Conservation (phyloP, 768 basidiomycete genomes). For the Lentinus tigrinus region DNA sequence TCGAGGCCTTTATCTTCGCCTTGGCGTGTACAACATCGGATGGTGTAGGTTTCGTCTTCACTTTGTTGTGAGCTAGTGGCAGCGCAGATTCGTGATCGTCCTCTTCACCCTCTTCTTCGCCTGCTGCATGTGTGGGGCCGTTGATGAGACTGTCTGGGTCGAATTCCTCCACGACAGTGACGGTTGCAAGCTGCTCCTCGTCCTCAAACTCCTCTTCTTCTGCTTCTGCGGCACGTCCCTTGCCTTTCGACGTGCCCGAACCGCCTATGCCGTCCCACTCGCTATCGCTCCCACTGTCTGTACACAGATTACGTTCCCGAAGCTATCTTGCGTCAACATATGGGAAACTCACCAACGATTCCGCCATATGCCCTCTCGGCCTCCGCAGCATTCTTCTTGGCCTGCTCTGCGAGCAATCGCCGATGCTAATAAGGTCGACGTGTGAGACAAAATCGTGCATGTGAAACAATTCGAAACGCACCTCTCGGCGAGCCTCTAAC, state of each 20-base stretch:
- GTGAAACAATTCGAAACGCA: conserved; percentile 32
- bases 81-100: conserved; percentile 4
- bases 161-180: conserved; percentile 91
- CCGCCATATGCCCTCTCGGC: conserved; percentile 73
- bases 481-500: conserved; percentile 76
- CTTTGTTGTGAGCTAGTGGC: conserved; percentile 8
- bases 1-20: conserved; percentile 15
- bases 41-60: conserved; percentile 24
- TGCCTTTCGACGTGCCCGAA: conserved; percentile 16
- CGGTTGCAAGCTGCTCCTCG: conserved; percentile 83
- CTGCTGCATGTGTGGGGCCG: conserved; percentile 29
- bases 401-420: conserved; percentile 73
- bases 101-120: conserved; percentile 12
- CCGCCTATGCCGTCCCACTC: conserved; percentile 51
- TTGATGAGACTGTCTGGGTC: conserved; percentile 66
- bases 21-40: conserved; percentile 1
- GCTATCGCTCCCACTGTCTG: conserved; percentile 29
- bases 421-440: conserved; percentile 55
- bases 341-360: conserved; percentile 11
- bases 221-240: conserved; percentile 30
- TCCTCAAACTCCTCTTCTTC: conserved; percentile 74
- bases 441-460: conserved; percentile 15
- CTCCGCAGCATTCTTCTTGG: conserved; percentile 70
- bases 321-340: background rate
- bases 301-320: background rate